phyloP scores from a whole-genome alignment of 2,329 filamentous ascomycete species.

The Penicillium sclerotigenum region DNA sequence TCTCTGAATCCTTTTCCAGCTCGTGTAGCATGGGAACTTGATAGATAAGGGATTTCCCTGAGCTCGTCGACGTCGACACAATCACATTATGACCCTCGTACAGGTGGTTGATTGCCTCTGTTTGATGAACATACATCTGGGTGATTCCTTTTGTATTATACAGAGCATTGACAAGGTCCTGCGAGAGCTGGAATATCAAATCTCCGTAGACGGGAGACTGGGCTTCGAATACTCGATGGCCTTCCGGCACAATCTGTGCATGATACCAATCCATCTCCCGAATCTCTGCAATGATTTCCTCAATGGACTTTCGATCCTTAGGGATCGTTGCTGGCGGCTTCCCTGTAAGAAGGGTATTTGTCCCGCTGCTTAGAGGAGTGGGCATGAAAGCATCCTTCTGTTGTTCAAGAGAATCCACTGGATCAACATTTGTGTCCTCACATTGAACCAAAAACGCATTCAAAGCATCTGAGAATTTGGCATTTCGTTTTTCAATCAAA shows the following conservation, averaged over 20 bases:
- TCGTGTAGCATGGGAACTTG: conserved; percentile 88
- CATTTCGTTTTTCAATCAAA: conserved; percentile 85
- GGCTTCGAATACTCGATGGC: conserved; percentile 84
- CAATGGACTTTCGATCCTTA: conserved; percentile 71
- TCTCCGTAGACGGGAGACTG: conserved; percentile 80
- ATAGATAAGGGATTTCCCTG: conserved; percentile 97
- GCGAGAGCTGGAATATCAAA: conserved; percentile 79
- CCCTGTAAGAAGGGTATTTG: conserved; percentile 39
- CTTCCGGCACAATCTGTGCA: conserved; percentile 87
- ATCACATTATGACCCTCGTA: conserved; percentile 82
- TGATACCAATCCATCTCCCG: conserved; percentile 83
- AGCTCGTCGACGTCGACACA: conserved; percentile 90
- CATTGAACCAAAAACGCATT: conserved; percentile 75
- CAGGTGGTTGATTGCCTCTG: conserved; percentile 86
- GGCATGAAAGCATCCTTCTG: conserved; percentile 64
- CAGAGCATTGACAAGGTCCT: conserved; percentile 89
- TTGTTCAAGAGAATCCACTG: conserved; percentile 61
- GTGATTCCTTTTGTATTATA: conserved; percentile 90
- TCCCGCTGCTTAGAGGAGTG: conserved; percentile 45
- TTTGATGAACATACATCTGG: conserved; percentile 84
- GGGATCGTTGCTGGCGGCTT: conserved; percentile 70
- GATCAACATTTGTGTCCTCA: conserved; percentile 59
- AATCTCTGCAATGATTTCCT: conserved; percentile 81
- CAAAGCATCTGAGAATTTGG: conserved; percentile 74
- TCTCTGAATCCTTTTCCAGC: conserved; percentile 71